phyloP scores from a whole-genome alignment of 208 protist genomes.

The Acanthamoeba healyi region DNA sequence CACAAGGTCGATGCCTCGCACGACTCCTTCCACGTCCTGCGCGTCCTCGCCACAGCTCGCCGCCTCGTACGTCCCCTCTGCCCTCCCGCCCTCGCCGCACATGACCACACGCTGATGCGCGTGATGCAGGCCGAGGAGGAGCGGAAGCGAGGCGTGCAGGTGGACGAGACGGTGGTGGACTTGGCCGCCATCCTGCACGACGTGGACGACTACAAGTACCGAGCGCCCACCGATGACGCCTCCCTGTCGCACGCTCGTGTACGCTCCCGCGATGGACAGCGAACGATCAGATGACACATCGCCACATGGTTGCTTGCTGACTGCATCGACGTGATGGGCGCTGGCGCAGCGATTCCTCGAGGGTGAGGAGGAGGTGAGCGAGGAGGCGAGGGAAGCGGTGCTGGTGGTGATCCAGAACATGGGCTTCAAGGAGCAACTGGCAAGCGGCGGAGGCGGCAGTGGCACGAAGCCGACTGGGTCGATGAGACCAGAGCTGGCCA shows the following conservation, averaged over 20 bases:
- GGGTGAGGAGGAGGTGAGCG: neutral
- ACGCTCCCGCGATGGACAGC: too few species aligned
- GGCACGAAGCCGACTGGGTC: too few species aligned
- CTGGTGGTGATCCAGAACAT: slow-evolving; percentile 71
- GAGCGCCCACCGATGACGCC: neutral
- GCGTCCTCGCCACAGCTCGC: slow-evolving; percentile 29
- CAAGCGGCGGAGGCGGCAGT: neutral
- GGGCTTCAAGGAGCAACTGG: slow-evolving; percentile 83
- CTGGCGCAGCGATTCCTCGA: neutral
- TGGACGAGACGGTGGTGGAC: slow-evolving; percentile 78
- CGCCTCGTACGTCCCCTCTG: neutral
- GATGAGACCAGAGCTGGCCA: slow-evolving; percentile 38
- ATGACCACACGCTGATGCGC: neutral
- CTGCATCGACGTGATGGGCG: neutral
- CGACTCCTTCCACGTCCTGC: slow-evolving; percentile 13
- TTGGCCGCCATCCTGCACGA: slow-evolving; percentile 86
- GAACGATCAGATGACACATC: too few species aligned
- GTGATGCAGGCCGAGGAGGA: neutral
- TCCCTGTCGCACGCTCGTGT: neutral
- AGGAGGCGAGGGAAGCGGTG: neutral
- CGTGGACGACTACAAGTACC: slow-evolving; percentile 86
- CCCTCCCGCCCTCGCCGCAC: neutral
- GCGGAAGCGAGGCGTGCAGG: neutral
- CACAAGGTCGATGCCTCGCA: slow-evolving; percentile 45
- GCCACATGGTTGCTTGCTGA: neutral